These are phyloP conservation scores for Colletotrichum paranaense DNA, from an alignment of 2,329 filamentous ascomycete genomes.

Conservation along the genomic window DNA sequence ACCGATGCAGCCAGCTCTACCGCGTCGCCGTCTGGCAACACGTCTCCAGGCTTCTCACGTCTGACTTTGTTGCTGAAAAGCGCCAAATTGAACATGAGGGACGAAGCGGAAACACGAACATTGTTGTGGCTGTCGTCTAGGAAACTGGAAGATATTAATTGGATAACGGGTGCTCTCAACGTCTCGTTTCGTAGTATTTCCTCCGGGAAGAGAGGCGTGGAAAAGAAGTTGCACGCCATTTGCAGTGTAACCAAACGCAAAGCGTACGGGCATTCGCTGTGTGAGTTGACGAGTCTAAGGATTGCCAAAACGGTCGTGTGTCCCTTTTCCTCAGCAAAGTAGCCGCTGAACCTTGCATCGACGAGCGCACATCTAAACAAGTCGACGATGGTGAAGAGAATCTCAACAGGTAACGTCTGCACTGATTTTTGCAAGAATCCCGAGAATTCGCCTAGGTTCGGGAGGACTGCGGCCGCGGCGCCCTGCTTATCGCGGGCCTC, in stretches of 20 bases:
- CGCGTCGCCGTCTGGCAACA: slow-evolving; percentile 76
- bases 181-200: slow-evolving; percentile 65
- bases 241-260: slow-evolving; percentile 87
- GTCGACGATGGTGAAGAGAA: slow-evolving; percentile 86
- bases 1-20: slow-evolving; percentile 85
- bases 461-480: slow-evolving; percentile 75
- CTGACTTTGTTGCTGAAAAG: slow-evolving; percentile 75
- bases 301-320: slow-evolving; percentile 73
- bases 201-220: slow-evolving; percentile 75
- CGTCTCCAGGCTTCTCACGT: slow-evolving; percentile 65
- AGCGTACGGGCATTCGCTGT: slow-evolving; percentile 77
- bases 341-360: slow-evolving; percentile 83
- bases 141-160: slow-evolving; percentile 80
- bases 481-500: slow-evolving; percentile 68
- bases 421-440: slow-evolving; percentile 68
- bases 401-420: slow-evolving; percentile 67
- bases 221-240: slow-evolving; percentile 87
- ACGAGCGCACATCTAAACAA: slow-evolving; percentile 81
- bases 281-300: slow-evolving; percentile 67
- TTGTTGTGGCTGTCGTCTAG: slow-evolving; percentile 80
- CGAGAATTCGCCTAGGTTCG: slow-evolving; percentile 75
- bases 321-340: slow-evolving; percentile 80
- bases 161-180: slow-evolving; percentile 70
- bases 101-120: slow-evolving; percentile 83
- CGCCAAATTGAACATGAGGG: slow-evolving; percentile 85